Evolutionary conservation across 345 rosid genomes (phyloP).

Genomic region (Brassica napus): DNA sequence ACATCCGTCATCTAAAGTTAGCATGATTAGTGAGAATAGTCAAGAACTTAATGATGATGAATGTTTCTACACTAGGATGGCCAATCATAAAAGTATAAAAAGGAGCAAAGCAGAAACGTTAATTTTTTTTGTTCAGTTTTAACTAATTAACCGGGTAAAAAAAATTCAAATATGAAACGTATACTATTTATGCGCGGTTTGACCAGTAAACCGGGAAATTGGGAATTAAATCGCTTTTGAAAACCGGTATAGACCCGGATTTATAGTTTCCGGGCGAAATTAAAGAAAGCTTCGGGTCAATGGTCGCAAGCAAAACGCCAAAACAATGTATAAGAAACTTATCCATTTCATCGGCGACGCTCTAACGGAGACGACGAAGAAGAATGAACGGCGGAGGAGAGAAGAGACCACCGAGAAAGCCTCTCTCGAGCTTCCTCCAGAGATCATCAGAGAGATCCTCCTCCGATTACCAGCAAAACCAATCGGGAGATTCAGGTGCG

Average conservation of each 20-base stretch:
- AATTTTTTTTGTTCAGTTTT: neutral
- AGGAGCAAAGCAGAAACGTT: neutral
- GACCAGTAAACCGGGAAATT: neutral
- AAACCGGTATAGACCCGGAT: neutral
- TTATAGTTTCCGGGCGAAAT: neutral
- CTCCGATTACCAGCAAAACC: conserved; percentile 46
- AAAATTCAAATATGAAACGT: neutral
- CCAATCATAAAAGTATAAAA: too few relatives aligned
- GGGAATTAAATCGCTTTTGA: neutral
- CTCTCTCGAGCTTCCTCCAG: conserved; percentile 34
- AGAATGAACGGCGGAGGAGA: conserved; percentile 21
- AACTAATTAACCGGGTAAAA: neutral
- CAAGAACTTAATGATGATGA: neutral
- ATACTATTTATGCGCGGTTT: neutral
- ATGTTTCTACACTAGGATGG: too few relatives aligned
- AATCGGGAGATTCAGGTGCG: conserved; percentile 48
- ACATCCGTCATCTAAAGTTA: neutral
- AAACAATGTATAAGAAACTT: neutral
- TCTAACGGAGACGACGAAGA: conserved; percentile 20
- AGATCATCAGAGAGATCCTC: conserved; percentile 46
- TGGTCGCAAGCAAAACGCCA: neutral
- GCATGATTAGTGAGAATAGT: neutral
- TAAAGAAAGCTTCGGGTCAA: neutral
- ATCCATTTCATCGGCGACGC: neutral
- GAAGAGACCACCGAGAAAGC: neutral